Conservation (phyloP, 495 filamentous ascomycete genomes). For the Penicillium antarcticum region DNA sequence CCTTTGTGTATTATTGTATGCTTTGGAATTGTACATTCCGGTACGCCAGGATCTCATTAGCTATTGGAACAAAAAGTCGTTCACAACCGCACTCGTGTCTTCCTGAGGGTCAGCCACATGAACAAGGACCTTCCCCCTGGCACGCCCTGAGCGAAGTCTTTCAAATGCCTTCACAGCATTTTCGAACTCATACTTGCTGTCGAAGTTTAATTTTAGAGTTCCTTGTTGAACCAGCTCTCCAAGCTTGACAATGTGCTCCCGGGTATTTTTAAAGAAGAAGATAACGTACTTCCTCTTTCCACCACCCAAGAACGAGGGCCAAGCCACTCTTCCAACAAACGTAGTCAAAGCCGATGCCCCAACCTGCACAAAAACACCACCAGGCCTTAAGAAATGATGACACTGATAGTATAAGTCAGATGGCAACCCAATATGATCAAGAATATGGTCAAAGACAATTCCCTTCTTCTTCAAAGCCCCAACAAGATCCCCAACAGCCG, state of each 20-base stretch:
- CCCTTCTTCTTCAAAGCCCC: conserved; percentile 46
- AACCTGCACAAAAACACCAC: conserved; percentile 57
- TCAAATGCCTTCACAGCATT: conserved; percentile 62
- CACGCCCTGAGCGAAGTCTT: conserved; percentile 56
- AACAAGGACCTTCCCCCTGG: conserved; percentile 70
- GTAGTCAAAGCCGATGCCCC: conserved; percentile 35
- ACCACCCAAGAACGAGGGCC: conserved; percentile 62
- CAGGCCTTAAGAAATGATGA: conserved; percentile 52
- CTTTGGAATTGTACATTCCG: too few species aligned
- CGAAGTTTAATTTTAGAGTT: conserved; percentile 58
- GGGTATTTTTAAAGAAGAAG: conserved; percentile 34
- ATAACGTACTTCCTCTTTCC: conserved; percentile 54
- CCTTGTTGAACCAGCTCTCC: conserved; percentile 59
- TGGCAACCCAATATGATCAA: conserved; percentile 60
- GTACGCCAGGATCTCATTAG: too few species aligned
- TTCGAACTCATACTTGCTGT: conserved; percentile 58
- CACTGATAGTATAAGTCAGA: conserved; percentile 51
- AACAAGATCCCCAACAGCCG: conserved; percentile 44
- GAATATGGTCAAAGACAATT: conserved; percentile 49
- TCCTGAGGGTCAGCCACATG: conserved; percentile 38
- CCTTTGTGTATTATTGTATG: too few species aligned
- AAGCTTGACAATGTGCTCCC: conserved; percentile 52
- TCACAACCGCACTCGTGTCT: neutral
- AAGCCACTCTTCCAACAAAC: conserved; percentile 26
- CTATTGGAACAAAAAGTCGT: too few species aligned